A percentile compares a stretch with the other conserved stretches of the same genome.
These are phyloP conservation scores for Ostreobium quekettii DNA, from an alignment of 139 green algal genomes.

Conservation along the genomic window DNA sequence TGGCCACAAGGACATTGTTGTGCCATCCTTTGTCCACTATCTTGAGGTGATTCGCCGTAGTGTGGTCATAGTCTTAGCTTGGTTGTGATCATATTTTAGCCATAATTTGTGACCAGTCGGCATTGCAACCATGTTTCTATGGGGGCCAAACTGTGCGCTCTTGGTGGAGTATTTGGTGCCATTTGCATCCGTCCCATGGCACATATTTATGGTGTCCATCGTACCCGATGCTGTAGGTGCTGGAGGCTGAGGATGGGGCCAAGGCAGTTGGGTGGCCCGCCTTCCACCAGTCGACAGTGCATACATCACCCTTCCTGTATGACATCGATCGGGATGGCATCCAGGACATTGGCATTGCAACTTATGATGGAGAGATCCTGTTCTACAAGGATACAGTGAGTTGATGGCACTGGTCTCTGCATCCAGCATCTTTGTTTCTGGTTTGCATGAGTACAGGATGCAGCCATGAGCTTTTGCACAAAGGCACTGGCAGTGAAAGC, in stretches of 20 bases:
- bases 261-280: slow-evolving; percentile 64
- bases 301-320: slow-evolving; percentile 82
- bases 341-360: slow-evolving; percentile 76
- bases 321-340: slow-evolving; percentile 85
- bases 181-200: too few species aligned
- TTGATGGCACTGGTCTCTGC: too few species aligned
- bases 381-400: slow-evolving; percentile 78
- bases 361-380: slow-evolving; percentile 87
- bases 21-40: slow-evolving; percentile 87
- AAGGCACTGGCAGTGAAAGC: too few species aligned
- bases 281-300: slow-evolving; percentile 72
- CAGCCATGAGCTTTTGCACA: too few species aligned
- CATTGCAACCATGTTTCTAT: too few species aligned
- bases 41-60: slow-evolving; percentile 81
- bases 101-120: too few species aligned
- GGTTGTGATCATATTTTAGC: slow-evolving; percentile 1
- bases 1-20: slow-evolving; percentile 84
- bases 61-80: not conserved
- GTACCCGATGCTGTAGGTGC: too few species aligned
- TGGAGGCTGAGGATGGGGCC: slow-evolving; percentile 74
- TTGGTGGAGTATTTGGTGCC: too few species aligned
- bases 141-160: too few species aligned
- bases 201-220: too few species aligned
- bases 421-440: not conserved
- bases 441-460: not conserved